These are phyloP conservation scores for Babesia sp. DNA, from an alignment of 169 alveolate genomes.

Conservation along the genomic window DNA sequence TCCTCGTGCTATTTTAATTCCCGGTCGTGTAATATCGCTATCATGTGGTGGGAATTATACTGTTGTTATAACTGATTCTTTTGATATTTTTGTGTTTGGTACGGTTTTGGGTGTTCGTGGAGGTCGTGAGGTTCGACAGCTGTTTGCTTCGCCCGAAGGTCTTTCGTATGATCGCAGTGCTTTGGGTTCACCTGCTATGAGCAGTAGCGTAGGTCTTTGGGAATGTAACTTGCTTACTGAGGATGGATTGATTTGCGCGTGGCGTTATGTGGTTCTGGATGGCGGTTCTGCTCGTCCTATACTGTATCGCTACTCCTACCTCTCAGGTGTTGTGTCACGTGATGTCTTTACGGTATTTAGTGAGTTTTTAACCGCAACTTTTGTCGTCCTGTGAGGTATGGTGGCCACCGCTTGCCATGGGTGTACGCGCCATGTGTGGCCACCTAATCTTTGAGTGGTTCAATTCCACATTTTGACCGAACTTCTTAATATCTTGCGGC, in stretches of 20 bases:
- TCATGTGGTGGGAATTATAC: slow-evolving; percentile 55
- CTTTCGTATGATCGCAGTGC: slow-evolving; percentile 23
- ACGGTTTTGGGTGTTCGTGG: slow-evolving; percentile 38
- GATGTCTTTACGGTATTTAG: slow-evolving; percentile 30
- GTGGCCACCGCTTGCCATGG: not conserved
- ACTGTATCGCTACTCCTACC: slow-evolving; percentile 40
- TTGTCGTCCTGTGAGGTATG: slow-evolving; percentile 2
- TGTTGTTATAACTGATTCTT: slow-evolving; percentile 25
- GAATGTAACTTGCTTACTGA: slow-evolving; percentile 61
- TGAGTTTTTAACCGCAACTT: slow-evolving; percentile 16
- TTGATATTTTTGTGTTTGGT: slow-evolving; percentile 48
- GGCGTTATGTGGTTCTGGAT: slow-evolving; percentile 35
- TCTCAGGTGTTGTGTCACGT: not conserved
- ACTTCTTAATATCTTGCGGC: no score
- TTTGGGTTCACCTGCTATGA: slow-evolving; percentile 39
- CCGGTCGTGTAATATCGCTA: slow-evolving; percentile 10
- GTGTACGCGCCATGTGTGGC: slow-evolving; percentile 11
- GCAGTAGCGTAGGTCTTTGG: slow-evolving; percentile 53
- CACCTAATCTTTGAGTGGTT: no score
- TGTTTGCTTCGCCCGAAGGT: slow-evolving; percentile 15
- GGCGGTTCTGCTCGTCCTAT: slow-evolving; percentile 28
- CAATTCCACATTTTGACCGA: no score
- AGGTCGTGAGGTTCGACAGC: slow-evolving; percentile 5
- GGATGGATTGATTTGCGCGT: slow-evolving; percentile 40
- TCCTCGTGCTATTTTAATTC: not conserved